Evolutionary conservation across 257 asterid species (phyloP).

Genomic region (Primulina tabacum): DNA sequence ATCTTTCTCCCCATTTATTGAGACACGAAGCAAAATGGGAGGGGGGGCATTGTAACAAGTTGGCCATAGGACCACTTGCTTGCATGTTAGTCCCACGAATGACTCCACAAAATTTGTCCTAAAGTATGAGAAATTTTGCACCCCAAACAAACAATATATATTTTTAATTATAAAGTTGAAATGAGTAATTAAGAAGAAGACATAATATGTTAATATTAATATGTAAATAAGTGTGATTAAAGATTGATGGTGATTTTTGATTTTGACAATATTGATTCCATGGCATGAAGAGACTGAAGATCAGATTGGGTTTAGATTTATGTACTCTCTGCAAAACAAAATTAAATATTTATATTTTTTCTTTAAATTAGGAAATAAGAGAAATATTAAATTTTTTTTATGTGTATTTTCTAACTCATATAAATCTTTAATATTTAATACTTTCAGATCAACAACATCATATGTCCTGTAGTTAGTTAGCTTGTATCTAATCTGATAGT

Average conservation of each 20-base stretch:
- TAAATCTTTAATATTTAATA: no score
- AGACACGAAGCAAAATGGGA: background rate
- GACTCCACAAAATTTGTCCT: background rate
- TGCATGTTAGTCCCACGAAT: background rate
- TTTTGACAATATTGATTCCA: slow-evolving; percentile 33
- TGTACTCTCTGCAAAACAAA: background rate
- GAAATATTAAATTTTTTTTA: no score
- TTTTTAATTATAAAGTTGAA: background rate
- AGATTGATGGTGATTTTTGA: slow-evolving; percentile 32
- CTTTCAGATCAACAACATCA: background rate
- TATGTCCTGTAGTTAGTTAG: no score
- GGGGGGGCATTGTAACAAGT: background rate
- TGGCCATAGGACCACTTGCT: background rate
- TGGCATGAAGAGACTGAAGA: slow-evolving; percentile 28
- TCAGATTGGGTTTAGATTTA: background rate
- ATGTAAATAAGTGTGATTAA: background rate
- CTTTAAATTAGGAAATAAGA: no score
- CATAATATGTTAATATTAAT: no score
- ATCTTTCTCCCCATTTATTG: background rate
- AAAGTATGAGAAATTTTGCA: background rate
- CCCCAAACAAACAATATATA: background rate
- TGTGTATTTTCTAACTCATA: no score
- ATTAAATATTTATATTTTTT: no score
- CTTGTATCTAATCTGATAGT: no score
- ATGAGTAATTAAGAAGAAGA: background rate